Conservation (phyloP, 176 grass and related monocot genomes). For the Lolium perenne region DNA sequence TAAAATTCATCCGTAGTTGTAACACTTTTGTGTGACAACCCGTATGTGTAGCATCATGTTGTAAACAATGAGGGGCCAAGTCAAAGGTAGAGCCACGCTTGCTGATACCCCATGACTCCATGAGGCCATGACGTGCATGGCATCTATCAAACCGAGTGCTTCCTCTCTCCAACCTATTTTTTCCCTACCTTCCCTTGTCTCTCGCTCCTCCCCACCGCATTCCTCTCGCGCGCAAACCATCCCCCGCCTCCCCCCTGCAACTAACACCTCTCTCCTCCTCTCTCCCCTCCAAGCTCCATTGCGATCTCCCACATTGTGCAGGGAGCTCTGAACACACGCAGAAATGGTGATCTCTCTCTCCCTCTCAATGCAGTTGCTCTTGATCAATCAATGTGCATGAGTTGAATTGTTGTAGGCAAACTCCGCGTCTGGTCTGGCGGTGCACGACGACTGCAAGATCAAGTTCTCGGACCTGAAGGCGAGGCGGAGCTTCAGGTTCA, state of each 20-base stretch:
- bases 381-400: constrained; percentile 1
- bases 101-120: background rate
- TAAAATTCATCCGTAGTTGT: too few species aligned
- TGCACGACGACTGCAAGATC: constrained; percentile 76
- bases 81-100: constrained; percentile 20
- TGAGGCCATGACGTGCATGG: constrained; percentile 29
- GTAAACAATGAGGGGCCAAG: constrained; percentile 23
- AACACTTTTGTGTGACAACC: too few species aligned
- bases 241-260: constrained; percentile 28
- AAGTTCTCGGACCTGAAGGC: constrained; percentile 74
- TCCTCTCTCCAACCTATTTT: background rate
- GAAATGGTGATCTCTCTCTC: constrained; percentile 41
- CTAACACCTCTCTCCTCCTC: constrained; percentile 27
- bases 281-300: constrained; percentile 20
- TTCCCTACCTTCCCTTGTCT: background rate
- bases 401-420: constrained; percentile 50
- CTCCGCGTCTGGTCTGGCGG: constrained; percentile 66
- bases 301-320: background rate
- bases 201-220: constrained; percentile 27
- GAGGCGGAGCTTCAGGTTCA: constrained; percentile 68
- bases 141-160: constrained; percentile 8
- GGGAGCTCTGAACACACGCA: background rate
- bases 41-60: too few species aligned
- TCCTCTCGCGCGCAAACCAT: constrained; percentile 24
- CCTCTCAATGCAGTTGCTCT: background rate